Base-by-base conservation (phyloP, 768 basidiomycete genomes). In the Tylopilus plumbeoviolaceoides region DNA sequence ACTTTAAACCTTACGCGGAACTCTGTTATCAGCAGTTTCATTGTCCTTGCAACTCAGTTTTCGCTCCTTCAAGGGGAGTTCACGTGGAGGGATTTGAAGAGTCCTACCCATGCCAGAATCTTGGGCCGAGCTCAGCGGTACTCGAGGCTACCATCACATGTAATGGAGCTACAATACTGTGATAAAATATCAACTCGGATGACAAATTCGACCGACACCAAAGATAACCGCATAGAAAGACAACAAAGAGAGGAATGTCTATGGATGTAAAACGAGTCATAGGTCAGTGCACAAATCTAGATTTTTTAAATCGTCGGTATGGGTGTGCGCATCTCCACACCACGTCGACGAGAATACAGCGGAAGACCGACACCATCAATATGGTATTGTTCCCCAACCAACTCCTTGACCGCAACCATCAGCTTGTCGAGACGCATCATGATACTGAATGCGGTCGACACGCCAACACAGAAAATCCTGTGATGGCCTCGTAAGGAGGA, bases 361-460 rank as follows among this genome's bases (percentile, higher is more conserved):
- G 58, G 64, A 48, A 50, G 56, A 31, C 79, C 83, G 15, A 88
- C 69, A 0, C 87, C 87, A 47, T 84, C 80, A 15, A 92, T 87
- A 64, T 91, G 87, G 64, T 88, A 91, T 57, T 89, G 87, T 66
- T 93, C 91, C 1, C 91, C 91, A 2, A 93, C 88, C 38, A 93
- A 72, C 67, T 92, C 89, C 64, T 93, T 94, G 48, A 82, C 81
- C 2, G 89, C 88, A 3, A 90, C 63, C 83, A 93, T 89, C 53
- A 93, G 68, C 48, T 80, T 73, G 63, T 94, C 91, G 7, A 94
- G 72, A 12, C 88, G 78, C 8, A 78, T 78, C 20, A 93, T 72
- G 39, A 93, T 79, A 0, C 78, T 76, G 57, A 79, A 87, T 0
- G 85, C 75, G 1, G 84, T 86, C 0, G 87, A 80, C 20, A 87